Percentiles rank a stretch among this genome's conserved stretches.
phyloP scores from a whole-genome alignment of 257 asterid species.

The Fraxinus anomala region DNA sequence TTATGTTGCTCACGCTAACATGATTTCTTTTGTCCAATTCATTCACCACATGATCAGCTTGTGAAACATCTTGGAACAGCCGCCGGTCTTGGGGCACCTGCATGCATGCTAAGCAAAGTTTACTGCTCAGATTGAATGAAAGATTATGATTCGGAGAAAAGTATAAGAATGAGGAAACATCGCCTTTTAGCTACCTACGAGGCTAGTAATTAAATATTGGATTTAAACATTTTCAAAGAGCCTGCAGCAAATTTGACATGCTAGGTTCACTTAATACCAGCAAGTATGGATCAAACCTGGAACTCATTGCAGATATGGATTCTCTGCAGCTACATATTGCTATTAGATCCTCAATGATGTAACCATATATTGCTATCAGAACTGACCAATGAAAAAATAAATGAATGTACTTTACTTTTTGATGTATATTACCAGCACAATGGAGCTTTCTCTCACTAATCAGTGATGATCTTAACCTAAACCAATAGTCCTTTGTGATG shows the following conservation, averaged over 20 bases:
- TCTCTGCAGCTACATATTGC: background rate
- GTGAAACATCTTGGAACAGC: constrained; percentile 52
- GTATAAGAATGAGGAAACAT: background rate
- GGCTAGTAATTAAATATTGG: background rate
- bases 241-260: background rate
- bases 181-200: background rate
- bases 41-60: constrained; percentile 48
- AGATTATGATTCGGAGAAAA: constrained; percentile 10
- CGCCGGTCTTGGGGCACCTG: constrained; percentile 69
- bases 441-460: constrained; percentile 43
- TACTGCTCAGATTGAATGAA: constrained; percentile 76
- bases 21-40: constrained; percentile 42
- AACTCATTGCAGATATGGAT: background rate
- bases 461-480: constrained; percentile 55
- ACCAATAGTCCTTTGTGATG: constrained; percentile 84
- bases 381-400: background rate
- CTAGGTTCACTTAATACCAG: background rate
- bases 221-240: background rate
- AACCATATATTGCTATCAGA: background rate
- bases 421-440: constrained; percentile 63
- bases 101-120: constrained; percentile 86
- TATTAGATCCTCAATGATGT: background rate
- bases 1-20: constrained; percentile 32
- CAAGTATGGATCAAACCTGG: background rate
- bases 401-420: constrained; percentile 16